Conservation (phyloP, 257 asterid genomes). For the Penstemon newberryi region DNA sequence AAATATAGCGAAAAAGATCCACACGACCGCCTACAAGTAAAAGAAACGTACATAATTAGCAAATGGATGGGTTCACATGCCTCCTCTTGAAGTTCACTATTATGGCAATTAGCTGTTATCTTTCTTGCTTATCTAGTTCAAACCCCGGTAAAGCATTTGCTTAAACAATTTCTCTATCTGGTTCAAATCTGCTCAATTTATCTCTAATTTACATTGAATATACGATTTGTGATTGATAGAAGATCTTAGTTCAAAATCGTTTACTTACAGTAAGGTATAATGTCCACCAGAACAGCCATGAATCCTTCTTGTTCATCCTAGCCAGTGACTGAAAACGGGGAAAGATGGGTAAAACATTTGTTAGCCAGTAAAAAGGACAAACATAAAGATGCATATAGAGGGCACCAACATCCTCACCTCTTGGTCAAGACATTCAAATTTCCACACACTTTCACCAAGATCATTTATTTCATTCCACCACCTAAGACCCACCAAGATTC, state of each 20-base stretch:
- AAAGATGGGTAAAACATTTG: slow-evolving; percentile 13
- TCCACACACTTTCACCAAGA: slow-evolving; percentile 90
- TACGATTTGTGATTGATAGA: background rate
- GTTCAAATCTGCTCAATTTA: background rate
- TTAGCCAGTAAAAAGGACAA: background rate
- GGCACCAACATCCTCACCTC: slow-evolving; percentile 41
- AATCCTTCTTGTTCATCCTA: slow-evolving; percentile 96
- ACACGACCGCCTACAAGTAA: slow-evolving; percentile 70
- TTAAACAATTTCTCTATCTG: background rate
- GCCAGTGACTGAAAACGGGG: slow-evolving; percentile 69
- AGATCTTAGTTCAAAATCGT: slow-evolving; percentile 14
- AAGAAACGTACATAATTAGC: slow-evolving; percentile 1
- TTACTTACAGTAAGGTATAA: slow-evolving; percentile 77
- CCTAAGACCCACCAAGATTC: slow-evolving; percentile 92
- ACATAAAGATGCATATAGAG: background rate
- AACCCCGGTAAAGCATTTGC: background rate
- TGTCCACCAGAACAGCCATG: slow-evolving; percentile 99
- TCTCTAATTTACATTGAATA: background rate
- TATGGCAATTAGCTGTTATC: background rate
- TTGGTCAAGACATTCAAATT: slow-evolving; percentile 82
- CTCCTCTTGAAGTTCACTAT: background rate
- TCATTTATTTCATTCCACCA: slow-evolving; percentile 99
- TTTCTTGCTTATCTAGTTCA: background rate
- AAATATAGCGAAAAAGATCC: slow-evolving; percentile 83
- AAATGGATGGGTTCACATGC: background rate